Conservation (phyloP, 106 monocot genomes). For the Allium sativum region DNA sequence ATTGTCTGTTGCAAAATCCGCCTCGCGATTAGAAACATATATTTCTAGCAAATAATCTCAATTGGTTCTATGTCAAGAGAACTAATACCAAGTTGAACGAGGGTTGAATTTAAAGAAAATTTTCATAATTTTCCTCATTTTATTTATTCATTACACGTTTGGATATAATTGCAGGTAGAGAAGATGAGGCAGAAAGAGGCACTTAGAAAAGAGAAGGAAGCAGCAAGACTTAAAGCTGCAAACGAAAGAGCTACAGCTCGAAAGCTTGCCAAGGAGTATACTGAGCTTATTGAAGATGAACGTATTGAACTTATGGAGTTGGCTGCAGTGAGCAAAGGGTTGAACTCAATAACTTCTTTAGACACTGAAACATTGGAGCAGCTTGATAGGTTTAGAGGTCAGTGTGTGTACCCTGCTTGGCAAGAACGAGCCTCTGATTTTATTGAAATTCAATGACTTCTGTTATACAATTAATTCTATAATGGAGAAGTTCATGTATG, state of each 20-base stretch:
- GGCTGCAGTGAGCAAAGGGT: constrained; percentile 69
- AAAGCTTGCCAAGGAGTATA: constrained; percentile 78
- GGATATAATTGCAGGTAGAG: constrained; percentile 48
- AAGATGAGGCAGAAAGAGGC: constrained; percentile 86
- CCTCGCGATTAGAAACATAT: no score
- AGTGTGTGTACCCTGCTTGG: not conserved
- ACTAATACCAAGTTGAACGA: no score
- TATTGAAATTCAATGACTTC: not conserved
- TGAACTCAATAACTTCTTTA: constrained; percentile 64
- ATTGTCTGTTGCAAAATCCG: no score
- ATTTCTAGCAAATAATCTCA: no score
- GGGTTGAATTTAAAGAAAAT: no score
- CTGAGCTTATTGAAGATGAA: constrained; percentile 95
- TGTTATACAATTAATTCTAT: constrained; percentile 8
- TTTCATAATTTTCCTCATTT: no score
- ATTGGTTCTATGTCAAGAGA: no score
- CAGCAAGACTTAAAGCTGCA: constrained; percentile 83
- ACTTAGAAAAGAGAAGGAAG: constrained; percentile 77
- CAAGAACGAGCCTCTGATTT: no score
- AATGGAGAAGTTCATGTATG: no score
- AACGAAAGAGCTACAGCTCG: constrained; percentile 90
- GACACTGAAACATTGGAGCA: constrained; percentile 73
- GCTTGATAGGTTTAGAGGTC: constrained; percentile 68
- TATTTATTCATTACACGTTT: no score
- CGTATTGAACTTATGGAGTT: constrained; percentile 96